Evolutionary conservation across 2,329 filamentous ascomycete species (phyloP).

Genomic region (Colletotrichum sp.): DNA sequence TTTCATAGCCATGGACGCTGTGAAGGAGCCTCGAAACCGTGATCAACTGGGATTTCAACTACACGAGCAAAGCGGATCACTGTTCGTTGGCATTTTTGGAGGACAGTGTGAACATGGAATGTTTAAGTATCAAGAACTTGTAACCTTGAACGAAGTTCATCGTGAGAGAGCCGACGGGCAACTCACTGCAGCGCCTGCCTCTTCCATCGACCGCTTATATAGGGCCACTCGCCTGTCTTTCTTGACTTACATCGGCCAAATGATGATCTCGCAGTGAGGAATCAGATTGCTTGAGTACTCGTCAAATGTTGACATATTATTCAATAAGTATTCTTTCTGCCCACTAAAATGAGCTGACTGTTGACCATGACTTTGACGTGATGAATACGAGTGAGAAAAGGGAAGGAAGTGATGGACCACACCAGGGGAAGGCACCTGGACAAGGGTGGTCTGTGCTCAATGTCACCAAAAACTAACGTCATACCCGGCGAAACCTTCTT

Average conservation of each 20-base stretch:
- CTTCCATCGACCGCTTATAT: not conserved
- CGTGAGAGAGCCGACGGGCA: too few relatives aligned
- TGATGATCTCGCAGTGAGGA: not conserved
- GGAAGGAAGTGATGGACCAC: not conserved
- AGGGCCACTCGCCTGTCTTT: not conserved
- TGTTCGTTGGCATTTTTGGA: too few relatives aligned
- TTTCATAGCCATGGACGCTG: not conserved
- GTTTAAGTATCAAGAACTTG: too few relatives aligned
- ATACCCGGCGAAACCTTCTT: slow-evolving; percentile 6
- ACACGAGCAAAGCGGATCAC: too few relatives aligned
- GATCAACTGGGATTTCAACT: not conserved
- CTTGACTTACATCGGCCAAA: not conserved
- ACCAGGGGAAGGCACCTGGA: not conserved
- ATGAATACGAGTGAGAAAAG: fast-evolving
- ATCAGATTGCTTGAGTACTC: not conserved
- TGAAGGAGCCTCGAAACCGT: not conserved
- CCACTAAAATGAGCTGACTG: not conserved
- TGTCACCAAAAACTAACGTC: not conserved
- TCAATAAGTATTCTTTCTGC: not conserved
- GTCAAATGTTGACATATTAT: not conserved
- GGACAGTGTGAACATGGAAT: fast-evolving
- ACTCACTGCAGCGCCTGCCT: too few relatives aligned
- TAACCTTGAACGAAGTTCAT: too few relatives aligned
- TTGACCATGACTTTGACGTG: not conserved
- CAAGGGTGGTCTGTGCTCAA: not conserved